Base-by-base conservation (phyloP, 2,329 filamentous ascomycete species). In the Davidsoniella neocaledoniae region DNA sequence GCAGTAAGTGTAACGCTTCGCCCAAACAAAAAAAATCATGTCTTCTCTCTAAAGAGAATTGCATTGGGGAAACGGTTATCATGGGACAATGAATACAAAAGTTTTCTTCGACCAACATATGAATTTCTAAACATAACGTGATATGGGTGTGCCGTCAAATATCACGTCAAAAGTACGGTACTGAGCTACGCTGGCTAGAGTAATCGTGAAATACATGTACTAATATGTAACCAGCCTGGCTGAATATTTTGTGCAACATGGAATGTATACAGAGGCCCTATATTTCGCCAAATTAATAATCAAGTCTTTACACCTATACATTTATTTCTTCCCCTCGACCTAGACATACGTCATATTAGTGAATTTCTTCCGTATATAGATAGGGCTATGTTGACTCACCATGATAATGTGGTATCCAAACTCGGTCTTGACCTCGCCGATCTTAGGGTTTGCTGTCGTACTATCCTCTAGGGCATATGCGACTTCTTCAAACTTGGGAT, bases 381-480 rank as follows among this genome's bases (percentile, higher is more conserved):
- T 33, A 42, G 47, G 10, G 10, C 26, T 29, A 36, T 5, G 14
- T n/a, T 43, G 38, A 58, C 64, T 49, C 54, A 87, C 83, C 78
- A 87, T 86, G 56, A 88, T 76, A 55, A 88, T 77, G 62, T 88
- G 83, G 67, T 87, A 87, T 1, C 83, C 84, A 64, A 83, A 81
- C 1, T 68, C 71, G 1, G 83, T 87, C 69, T 84, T 86, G 19
- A 72, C 79, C 66, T 86, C 80, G 1, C 69, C 82, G 59, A 74
- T 73, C 59, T 78, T 80, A 1, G 83, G 80, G 52, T 66, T 78
- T 10, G 62, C 68, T 10, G 77, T 79, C 7, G 77, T 79, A 58
- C 80, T 85, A 1, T 73, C 65, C 56, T 81, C 76, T 36, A 88
- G 68, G 23, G 71, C 74, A 61, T 79, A 87, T 7, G 83, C 84